Evolutionary conservation across 257 asterid species (phyloP), one percentile per base, ranked within the genome.

Genomic region (Solanum acaule): DNA sequence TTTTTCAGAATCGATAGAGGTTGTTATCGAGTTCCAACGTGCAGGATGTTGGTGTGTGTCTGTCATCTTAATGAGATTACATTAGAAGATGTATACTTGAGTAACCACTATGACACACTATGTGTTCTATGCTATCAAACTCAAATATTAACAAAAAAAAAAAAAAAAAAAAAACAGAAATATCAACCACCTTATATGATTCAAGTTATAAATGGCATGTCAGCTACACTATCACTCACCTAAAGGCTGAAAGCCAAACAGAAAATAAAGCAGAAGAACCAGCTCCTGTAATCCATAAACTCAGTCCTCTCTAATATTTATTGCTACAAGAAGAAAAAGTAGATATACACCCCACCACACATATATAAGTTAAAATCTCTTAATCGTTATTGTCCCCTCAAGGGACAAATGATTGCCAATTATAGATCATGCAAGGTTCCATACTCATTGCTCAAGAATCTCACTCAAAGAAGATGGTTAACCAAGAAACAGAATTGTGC

Each of bases 1-100:
- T 89, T 81, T 92, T 8, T 16, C 85, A 88, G 93, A 89, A 93
- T 95, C 90, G 79, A 90, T 38, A 91, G 96, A 38, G 91, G 90
- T 71, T 88, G 22, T 88, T 91, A 88, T 79, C 87, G 88, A 86
- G 82, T 40, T n/a, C 63, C 63, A 78, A 78, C 6, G 34, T 25
- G 63, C 84, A n/a, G 37, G 84, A 77, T 40, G n/a, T 77, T 38
- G 22, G 8, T 0, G 8, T 37, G 18, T 52, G 61, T 52, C 61
- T 76, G 10, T 37, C 31, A 37, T 38, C 15, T 34, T 35, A 73
- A 73, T 37, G 42, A 72, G 79, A 11, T n/a, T 22, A 3, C 31
- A 35, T 75, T 11, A 5, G 56, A 76, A 37, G 6, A 76, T 37
- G 18, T 23, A 38, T 42, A 38, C 13, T 3, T n/a, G 16, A 78